These are phyloP conservation scores for Backusella circina DNA, from an alignment of 192 early-diverging fungal genomes.

Conservation along the genomic window DNA sequence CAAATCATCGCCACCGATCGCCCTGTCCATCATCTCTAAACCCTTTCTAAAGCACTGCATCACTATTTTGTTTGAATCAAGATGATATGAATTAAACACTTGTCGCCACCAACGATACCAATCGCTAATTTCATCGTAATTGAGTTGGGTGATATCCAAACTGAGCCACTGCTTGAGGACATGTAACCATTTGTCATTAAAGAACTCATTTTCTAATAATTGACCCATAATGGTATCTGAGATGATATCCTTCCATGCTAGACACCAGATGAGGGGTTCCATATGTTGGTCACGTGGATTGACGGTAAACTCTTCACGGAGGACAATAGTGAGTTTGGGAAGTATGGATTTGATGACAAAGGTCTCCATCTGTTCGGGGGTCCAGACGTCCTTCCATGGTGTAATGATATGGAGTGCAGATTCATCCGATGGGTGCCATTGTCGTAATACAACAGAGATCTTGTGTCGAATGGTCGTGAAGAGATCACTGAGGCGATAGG, in stretches of 20 bases:
- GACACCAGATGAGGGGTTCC: conserved; percentile 55
- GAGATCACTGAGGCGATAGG: conserved; percentile 44
- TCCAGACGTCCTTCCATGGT: conserved; percentile 64
- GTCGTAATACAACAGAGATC: conserved; percentile 46
- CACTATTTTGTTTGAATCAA: conserved; percentile 36
- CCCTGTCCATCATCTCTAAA: conserved; percentile 67
- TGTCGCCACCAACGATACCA: conserved; percentile 73
- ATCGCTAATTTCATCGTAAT: conserved; percentile 58
- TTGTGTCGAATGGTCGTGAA: conserved; percentile 59
- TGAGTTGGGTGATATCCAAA: conserved; percentile 32
- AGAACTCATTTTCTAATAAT: conserved; percentile 74
- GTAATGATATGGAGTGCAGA: conserved; percentile 44
- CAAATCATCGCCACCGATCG: conserved; percentile 17
- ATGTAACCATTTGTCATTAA: conserved; percentile 68
- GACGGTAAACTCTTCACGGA: conserved; percentile 62
- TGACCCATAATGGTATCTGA: conserved; percentile 49
- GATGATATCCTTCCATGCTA: conserved; percentile 62
- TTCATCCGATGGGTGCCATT: conserved; percentile 65
- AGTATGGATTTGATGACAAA: conserved; percentile 61
- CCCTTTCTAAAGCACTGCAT: conserved; percentile 58
- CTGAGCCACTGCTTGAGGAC: conserved; percentile 70
- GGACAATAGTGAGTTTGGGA: conserved; percentile 61
- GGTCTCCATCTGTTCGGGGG: conserved; percentile 50
- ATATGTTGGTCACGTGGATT: conserved; percentile 73
- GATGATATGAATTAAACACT: conserved; percentile 34